Evolutionary conservation across 139 green algal genomes (phyloP).

Genomic region (Mychonastes homosphaera): DNA sequence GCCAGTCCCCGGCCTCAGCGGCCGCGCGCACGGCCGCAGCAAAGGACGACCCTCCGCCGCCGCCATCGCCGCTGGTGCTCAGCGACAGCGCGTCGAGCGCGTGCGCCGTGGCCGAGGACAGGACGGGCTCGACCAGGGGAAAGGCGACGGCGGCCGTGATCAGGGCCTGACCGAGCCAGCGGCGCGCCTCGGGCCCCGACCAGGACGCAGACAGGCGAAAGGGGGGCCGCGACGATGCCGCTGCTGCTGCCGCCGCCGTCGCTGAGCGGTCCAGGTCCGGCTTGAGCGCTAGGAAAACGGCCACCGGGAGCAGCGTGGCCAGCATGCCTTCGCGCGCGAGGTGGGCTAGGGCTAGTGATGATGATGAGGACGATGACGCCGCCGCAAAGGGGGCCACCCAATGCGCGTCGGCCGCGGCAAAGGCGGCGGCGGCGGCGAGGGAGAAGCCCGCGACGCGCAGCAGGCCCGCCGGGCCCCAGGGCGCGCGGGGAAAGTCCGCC

Average conservation of each 20-base stretch:
- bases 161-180: constrained; percentile 11
- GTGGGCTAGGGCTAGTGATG: too few relatives aligned
- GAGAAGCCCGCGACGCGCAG: too few relatives aligned
- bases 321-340: constrained; percentile 6
- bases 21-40: constrained; percentile 7
- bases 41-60: constrained; percentile 8
- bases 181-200: neutral
- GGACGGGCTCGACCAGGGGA: constrained; percentile 22
- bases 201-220: neutral
- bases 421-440: too few relatives aligned
- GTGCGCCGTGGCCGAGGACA: neutral
- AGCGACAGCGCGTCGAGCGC: constrained; percentile 5
- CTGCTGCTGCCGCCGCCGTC: neutral
- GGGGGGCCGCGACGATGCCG: neutral
- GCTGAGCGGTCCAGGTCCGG: neutral
- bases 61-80: neutral
- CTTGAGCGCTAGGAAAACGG: neutral
- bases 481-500: too few relatives aligned
- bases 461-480: too few relatives aligned
- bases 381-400: too few relatives aligned
- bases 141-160: constrained; percentile 13
- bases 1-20: constrained; percentile 3
- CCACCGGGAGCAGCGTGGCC: constrained; percentile 3
- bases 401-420: too few relatives aligned
- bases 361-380: too few relatives aligned